phyloP scores from a whole-genome alignment of 192 early-diverging fungal species.

The Coemansia furcata region DNA sequence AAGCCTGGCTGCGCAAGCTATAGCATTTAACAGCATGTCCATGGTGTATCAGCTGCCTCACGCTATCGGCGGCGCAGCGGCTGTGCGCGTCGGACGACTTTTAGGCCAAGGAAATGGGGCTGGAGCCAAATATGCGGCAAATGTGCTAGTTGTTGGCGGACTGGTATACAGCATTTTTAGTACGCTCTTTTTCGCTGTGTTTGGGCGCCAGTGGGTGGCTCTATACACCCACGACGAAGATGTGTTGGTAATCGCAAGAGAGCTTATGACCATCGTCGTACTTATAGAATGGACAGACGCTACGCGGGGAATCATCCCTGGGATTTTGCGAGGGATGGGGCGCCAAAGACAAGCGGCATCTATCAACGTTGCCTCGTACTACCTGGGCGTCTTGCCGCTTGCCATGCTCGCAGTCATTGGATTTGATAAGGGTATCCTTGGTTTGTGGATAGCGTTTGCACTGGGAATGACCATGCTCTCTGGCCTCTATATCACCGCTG shows the following conservation, averaged over 20 bases:
- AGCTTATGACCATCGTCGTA: slow-evolving; percentile 28
- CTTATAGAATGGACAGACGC: slow-evolving; percentile 54
- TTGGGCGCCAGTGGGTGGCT: slow-evolving; percentile 59
- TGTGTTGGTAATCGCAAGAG: slow-evolving; percentile 26
- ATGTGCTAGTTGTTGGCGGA: slow-evolving; percentile 29
- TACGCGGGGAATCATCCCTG: slow-evolving; percentile 59
- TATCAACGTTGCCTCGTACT: slow-evolving; percentile 56
- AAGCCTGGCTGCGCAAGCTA: slow-evolving; percentile 56
- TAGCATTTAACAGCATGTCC: slow-evolving; percentile 58
- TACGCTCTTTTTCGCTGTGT: slow-evolving; percentile 32
- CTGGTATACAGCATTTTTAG: slow-evolving; percentile 56
- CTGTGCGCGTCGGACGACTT: slow-evolving; percentile 56
- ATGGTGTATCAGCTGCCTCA: slow-evolving; percentile 56
- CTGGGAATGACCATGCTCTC: slow-evolving; percentile 36
- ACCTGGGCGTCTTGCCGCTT: slow-evolving; percentile 51
- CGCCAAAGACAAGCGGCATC: slow-evolving; percentile 50
- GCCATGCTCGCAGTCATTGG: slow-evolving; percentile 32
- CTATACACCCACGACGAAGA: slow-evolving; percentile 48
- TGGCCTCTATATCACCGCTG: slow-evolving; percentile 15
- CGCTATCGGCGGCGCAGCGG: slow-evolving; percentile 55
- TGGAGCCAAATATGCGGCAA: slow-evolving; percentile 54
- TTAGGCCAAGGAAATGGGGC: slow-evolving; percentile 36
- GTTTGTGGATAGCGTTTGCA: slow-evolving; percentile 41
- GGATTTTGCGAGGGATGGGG: slow-evolving; percentile 57
- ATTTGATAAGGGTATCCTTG: slow-evolving; percentile 31